These are phyloP conservation scores for Cymodocea nodosa DNA, from an alignment of 116 monocot species.

Conservation along the genomic window DNA sequence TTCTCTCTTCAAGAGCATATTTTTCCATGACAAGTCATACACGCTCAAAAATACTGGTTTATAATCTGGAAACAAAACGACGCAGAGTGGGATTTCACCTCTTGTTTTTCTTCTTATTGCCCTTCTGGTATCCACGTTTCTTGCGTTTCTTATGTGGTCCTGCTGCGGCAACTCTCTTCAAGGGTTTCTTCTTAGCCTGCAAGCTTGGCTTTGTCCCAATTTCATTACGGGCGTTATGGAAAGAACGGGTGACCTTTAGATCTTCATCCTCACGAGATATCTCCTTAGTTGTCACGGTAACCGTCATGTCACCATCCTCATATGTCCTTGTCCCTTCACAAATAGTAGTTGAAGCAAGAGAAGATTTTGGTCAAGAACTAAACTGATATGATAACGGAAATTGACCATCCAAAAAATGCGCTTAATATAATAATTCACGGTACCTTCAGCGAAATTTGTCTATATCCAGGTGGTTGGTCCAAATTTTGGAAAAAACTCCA, in stretches of 20 bases:
- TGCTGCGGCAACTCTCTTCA: slow-evolving; percentile 9
- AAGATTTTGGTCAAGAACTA: neutral
- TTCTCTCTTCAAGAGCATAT: too few species aligned
- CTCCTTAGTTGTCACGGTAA: slow-evolving; percentile 31
- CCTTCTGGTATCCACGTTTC: slow-evolving; percentile 12
- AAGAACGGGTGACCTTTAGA: neutral
- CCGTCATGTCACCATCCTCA: slow-evolving; percentile 14
- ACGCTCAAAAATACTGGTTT: too few species aligned
- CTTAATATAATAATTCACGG: too few species aligned
- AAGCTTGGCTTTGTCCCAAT: slow-evolving; percentile 8
- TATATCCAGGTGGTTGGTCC: too few species aligned
- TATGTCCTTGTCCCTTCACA: slow-evolving; percentile 24
- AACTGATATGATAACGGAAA: neutral
- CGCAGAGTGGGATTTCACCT: slow-evolving; percentile 6
- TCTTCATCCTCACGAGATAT: slow-evolving; percentile 16
- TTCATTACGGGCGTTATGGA: neutral
- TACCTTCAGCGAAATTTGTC: neutral
- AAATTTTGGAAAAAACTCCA: neutral
- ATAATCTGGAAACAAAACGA: too few species aligned
- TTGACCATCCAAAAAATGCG: too few species aligned
- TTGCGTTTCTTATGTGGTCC: slow-evolving; percentile 2
- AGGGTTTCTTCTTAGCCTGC: slow-evolving; percentile 19
- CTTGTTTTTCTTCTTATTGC: slow-evolving; percentile 11
- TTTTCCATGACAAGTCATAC: too few species aligned
- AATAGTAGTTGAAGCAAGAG: neutral